Base-by-base conservation (phyloP, 179 eudicot genomes). In the Heliamphora pulchella region DNA sequence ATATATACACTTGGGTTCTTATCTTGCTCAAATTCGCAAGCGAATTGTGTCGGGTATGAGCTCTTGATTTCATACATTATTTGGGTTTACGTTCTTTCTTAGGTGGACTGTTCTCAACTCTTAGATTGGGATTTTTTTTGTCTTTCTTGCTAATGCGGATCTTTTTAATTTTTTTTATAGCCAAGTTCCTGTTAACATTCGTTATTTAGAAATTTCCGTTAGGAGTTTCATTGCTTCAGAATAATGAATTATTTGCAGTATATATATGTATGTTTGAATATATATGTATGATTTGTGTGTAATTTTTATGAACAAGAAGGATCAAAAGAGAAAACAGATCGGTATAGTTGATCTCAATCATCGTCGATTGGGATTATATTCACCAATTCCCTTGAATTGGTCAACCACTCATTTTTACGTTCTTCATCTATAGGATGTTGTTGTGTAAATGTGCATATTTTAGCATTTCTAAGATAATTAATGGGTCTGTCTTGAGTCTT, bases 11-110 rank as follows among this genome's bases (percentile, higher is more conserved):
- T 17, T 9, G 18, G 71, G 50, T 8, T 31, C 50, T 31, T 57
- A 44, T 39, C 5, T 2, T 65, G 13, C 43, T 57, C 20, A 5
- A 31, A 14, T 55, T 44, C 63, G 9, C 22, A 5, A n/a, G 68
- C 59, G 44, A 44, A 76, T 46, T 61, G 2, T 13, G 31, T n/a
- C 72, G 43, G 65, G 75, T 55, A 54, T 39, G 80, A 78, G 31
- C 11, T 68, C 50, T 6, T 8, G n/a, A 63, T 77, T 65, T 41
- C 22, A 0, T 22, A 8, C 9, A 10, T 1, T 8, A 18, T 44
- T 76, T 62, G 53, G 54, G n/a, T 62, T 76, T 31, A 39, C 9
- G 47, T 62, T 44, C 10, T 75, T 59, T 75, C 31, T 75, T 44
- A n/a, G 13, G 4, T 75, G 20, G 7, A 69, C 53, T 15, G 20